A percentile compares a stretch with the other conserved stretches of the same genome.
phyloP scores from a whole-genome alignment of 768 basidiomycete genomes.

The Lactarius akahatsu region DNA sequence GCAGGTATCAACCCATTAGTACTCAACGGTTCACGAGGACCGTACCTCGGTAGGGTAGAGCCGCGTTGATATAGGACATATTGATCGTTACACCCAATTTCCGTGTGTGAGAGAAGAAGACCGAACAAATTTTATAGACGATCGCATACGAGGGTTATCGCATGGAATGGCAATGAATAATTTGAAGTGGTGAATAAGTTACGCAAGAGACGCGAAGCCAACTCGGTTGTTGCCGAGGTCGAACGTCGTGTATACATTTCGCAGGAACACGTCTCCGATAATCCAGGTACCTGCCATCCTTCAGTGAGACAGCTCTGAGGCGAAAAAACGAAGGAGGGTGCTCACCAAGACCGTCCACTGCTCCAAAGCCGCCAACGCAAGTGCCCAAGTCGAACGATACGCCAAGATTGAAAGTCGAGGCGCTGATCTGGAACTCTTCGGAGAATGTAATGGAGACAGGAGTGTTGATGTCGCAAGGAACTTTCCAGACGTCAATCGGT shows the following conservation, averaged over 20 bases:
- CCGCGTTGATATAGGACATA: background rate
- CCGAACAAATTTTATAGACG: no score
- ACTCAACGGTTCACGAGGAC: background rate
- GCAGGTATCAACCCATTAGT: background rate
- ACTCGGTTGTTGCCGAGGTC: background rate
- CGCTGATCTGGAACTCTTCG: background rate
- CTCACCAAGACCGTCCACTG: background rate
- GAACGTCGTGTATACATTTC: background rate
- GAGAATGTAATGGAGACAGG: background rate
- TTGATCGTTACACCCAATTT: no score
- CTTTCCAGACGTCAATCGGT: background rate
- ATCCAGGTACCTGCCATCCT: background rate
- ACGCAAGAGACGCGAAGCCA: background rate
- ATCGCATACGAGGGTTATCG: no score
- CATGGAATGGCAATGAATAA: no score
- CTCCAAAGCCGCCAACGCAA: background rate
- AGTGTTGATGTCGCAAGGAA: background rate
- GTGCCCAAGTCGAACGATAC: background rate
- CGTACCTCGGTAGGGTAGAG: background rate
- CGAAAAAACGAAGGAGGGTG: background rate
- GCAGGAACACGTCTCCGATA: background rate
- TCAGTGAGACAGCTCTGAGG: background rate
- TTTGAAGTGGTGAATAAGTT: no score
- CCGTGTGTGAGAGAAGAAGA: no score
- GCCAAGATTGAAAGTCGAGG: background rate